Conservation (phyloP, 345 rosid genomes). For the Acer saccharum region DNA sequence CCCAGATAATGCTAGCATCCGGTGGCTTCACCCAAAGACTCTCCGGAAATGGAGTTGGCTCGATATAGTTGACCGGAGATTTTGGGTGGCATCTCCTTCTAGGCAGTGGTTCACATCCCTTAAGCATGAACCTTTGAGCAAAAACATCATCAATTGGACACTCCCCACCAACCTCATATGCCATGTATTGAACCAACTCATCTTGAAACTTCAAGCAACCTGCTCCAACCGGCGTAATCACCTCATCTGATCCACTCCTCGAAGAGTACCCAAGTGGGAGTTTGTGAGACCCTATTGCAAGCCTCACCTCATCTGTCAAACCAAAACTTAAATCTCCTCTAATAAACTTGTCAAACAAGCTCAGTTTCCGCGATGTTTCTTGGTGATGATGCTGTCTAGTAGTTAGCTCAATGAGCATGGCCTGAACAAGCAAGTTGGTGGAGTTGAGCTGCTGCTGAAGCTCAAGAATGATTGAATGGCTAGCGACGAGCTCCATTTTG, state of each 20-base stretch:
- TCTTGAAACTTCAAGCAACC: conserved; percentile 47
- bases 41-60: conserved; percentile 37
- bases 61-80: conserved; percentile 34
- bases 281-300: conserved; percentile 41
- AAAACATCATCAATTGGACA: conserved; percentile 52
- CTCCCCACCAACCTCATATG: conserved; percentile 44
- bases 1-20: conserved; percentile 47
- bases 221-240: conserved; percentile 38
- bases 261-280: conserved; percentile 48
- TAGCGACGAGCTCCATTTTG: conserved; percentile 34
- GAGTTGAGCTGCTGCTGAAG: conserved; percentile 41
- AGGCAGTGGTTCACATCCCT: conserved; percentile 60
- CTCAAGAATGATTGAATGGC: conserved; percentile 29
- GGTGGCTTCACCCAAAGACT: conserved; percentile 44
- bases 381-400: conserved; percentile 7
- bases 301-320: conserved; percentile 35
- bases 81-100: conserved; percentile 47
- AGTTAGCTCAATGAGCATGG: conserved; percentile 31
- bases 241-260: conserved; percentile 34
- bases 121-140: conserved; percentile 49
- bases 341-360: neutral
- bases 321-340: neutral
- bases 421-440: conserved; percentile 36
- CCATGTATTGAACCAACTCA: conserved; percentile 45
- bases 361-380: neutral